These are phyloP conservation scores for Cystobasidium ongulense DNA, from an alignment of 768 basidiomycete genomes.

Conservation along the genomic window DNA sequence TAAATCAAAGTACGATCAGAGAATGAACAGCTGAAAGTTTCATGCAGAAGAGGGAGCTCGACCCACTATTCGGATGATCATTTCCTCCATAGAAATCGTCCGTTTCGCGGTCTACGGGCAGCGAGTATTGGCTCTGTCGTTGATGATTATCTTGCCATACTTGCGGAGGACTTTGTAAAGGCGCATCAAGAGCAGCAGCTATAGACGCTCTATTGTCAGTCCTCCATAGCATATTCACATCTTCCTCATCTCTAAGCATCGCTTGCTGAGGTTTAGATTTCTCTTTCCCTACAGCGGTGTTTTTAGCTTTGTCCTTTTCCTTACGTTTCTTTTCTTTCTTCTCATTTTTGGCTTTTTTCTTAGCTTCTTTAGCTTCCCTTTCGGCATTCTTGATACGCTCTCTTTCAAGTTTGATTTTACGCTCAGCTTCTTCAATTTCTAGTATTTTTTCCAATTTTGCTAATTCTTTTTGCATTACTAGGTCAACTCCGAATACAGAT, in stretches of 20 bases:
- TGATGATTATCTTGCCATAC: not conserved
- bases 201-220: not conserved
- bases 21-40: not conserved
- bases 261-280: not conserved
- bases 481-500: constrained; percentile 19
- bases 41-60: not conserved
- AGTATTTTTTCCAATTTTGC: constrained; percentile 15
- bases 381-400: constrained; percentile 10
- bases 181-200: not conserved
- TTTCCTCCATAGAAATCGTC: not conserved
- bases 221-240: not conserved
- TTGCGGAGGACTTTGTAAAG: not conserved
- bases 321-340: constrained; percentile 8
- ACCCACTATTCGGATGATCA: not conserved
- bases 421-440: constrained; percentile 13
- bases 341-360: constrained; percentile 12
- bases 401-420: constrained; percentile 2
- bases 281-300: not conserved
- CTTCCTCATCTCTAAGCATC: not conserved
- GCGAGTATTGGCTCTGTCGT: not conserved
- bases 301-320: constrained; percentile 1
- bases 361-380: constrained; percentile 11
- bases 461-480: constrained; percentile 13
- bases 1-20: not conserved
- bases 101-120: not conserved